Evolutionary conservation across 345 rosid genomes (phyloP), one percentile per base, ranked within the genome.

Genomic region (Heritiera littoralis): DNA sequence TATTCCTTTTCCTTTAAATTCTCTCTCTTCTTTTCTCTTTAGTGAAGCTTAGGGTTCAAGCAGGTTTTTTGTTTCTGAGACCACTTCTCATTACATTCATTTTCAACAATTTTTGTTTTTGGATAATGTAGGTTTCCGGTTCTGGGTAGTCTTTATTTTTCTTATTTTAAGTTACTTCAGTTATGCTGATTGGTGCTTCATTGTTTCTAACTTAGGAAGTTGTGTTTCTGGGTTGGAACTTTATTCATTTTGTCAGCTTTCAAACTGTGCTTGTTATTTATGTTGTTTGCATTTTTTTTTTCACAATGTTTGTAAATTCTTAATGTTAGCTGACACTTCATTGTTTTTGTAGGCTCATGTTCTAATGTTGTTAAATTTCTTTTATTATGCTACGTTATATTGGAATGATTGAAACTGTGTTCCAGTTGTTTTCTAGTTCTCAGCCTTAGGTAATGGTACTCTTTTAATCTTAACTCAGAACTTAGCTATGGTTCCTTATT

Each of bases 51-150:
- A 30, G 63, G 76, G 30, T 54, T 35, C 30, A 35, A 54, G 48
- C 46, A 4, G 4, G 18, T 7, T 9, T 28, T 13, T 48, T 70
- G 28, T 70, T 30, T 51, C 23, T 30, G 14, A 7, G 30, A 30
- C 54, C 12, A 14, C 63, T 72, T 72, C 63, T 54, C 61, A 72
- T 52, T 72, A 13, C 75, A 35, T 72, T 52, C 2, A 52, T 35
- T 72, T 72, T 6, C 18, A 35, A 35, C 18, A 38, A 54, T 32
- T 38, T 55, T 1, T 18, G 45, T 73, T 41, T 73, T 73, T n/a
- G 3, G 0, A 7, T 0, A 2, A 73, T 11, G 7, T 8, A 38
- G 7, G 0, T 54, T 55, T 73, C 64, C 64, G 49, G 49, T 5
- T 38, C 49, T 55, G 48, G 18, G 64, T 73, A 38, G 55, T 73